Evolutionary conservation across 129 eudicot species (phyloP), one percentile per base, ranked within the genome.

Genomic region (Escallonia rubra): DNA sequence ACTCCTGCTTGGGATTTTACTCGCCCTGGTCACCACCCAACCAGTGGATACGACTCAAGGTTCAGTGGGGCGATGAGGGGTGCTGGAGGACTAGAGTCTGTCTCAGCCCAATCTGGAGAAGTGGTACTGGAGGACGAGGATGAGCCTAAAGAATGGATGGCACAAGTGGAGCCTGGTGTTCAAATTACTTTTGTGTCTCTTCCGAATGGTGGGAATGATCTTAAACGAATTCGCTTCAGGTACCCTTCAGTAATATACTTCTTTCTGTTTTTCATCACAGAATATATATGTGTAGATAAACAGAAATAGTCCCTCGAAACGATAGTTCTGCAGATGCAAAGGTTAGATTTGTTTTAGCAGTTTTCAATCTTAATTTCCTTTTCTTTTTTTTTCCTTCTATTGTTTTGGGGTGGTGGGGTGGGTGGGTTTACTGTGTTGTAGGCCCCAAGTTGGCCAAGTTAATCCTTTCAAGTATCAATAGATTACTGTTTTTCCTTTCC

Each of bases 151-250:
- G 99, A 94, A 51, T 94, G 99, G 99, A 83, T 77, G 85, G 99
- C 99, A 39, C 97, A 94, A 78, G 99, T 94, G 10, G 99, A 94
- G 77, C 99, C 99, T 41, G 99, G 99, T 47, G 95, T 94, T 66
- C 99, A 94, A 58, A 94, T 94, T 67, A 94, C 99, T 40, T 94
- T 94, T 62, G 91, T 81, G 44, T 85, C 99, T 52, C 89, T 94
- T 57, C 84, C 97, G 68, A 69, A 82, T 61, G 96, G 95, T n/a
- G 99, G 99, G 56, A 94, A 94, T 78, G 99, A 94, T 68, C 90
- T 94, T 68, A 94, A 90, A 74, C 74, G 99, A 6, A 94, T 94
- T 49, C 93, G 99, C 63, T 94, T 94, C 89, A 85, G 92, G 99
- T 94, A 85, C 55, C 44, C 12, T 54, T 11, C 34, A 54, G 14